Conservation (phyloP, 2,329 filamentous ascomycete genomes). For the Ceratocystis lukuohia region DNA sequence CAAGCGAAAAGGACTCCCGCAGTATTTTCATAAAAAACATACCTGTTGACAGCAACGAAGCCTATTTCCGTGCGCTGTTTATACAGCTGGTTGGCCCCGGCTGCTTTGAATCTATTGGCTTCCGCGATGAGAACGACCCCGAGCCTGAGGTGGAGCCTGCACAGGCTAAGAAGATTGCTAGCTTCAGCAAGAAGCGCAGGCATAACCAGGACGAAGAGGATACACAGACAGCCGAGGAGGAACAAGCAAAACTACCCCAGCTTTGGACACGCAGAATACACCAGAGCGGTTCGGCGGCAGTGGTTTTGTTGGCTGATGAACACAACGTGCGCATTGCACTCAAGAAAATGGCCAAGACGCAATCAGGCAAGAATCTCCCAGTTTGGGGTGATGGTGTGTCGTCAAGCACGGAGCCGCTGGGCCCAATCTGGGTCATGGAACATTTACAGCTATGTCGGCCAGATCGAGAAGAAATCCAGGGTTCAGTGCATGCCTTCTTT, state of each 20-base stretch:
- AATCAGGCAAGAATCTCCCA: constrained; percentile 44
- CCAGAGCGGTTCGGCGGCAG: constrained; percentile 61
- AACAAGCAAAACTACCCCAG: constrained; percentile 49
- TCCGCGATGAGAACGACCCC: constrained; percentile 48
- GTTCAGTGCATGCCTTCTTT: constrained; percentile 74
- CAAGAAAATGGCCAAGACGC: constrained; percentile 55
- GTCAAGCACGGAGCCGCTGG: constrained; percentile 36
- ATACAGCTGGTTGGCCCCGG: constrained; percentile 59
- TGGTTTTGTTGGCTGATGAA: constrained; percentile 73
- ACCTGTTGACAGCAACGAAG: constrained; percentile 68
- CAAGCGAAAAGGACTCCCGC: constrained; percentile 58
- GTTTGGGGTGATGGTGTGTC: constrained; percentile 55
- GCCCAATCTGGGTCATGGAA: constrained; percentile 42
- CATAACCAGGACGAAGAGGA: constrained; percentile 32
- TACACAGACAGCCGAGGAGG: constrained; percentile 44
- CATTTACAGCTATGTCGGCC: constrained; percentile 65
- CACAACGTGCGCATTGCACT: constrained; percentile 62
- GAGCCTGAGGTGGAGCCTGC: constrained; percentile 27
- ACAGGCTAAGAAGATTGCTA: constrained; percentile 30
- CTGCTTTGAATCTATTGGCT: constrained; percentile 63
- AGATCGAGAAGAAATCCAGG: constrained; percentile 48
- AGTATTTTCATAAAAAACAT: constrained; percentile 86
- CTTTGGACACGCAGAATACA: constrained; percentile 62
- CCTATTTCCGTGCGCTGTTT: constrained; percentile 65
- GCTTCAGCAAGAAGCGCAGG: constrained; percentile 40